A percentile compares a stretch with the other conserved stretches of the same genome.
phyloP scores from a whole-genome alignment of 768 basidiomycete species.

The Dacryopinax spathularia region DNA sequence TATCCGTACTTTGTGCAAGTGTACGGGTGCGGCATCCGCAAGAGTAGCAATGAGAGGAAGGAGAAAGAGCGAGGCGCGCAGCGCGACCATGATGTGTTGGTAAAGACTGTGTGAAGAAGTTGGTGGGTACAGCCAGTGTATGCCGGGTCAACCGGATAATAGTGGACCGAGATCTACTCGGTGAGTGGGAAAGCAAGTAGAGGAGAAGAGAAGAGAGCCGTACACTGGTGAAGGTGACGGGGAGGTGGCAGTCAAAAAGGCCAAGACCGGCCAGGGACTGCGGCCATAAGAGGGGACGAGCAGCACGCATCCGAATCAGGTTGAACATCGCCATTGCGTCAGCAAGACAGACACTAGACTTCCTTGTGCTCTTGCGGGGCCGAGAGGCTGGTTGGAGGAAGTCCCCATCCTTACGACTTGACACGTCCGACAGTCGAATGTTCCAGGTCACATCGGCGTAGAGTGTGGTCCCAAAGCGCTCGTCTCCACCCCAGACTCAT shows the following conservation, averaged over 20 bases:
- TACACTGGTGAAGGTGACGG: constrained; percentile 2
- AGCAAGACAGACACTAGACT: not conserved
- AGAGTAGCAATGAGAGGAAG: not conserved
- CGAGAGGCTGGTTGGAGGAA: not conserved
- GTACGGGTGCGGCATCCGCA: not conserved
- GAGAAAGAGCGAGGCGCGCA: constrained; percentile 3
- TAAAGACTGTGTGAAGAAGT: not conserved
- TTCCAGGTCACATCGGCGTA: not conserved
- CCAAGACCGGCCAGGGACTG: not conserved
- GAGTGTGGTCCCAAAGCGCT: too few relatives aligned
- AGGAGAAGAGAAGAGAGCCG: not conserved
- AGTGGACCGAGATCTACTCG: not conserved
- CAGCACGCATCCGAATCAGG: not conserved
- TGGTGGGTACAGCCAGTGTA: constrained; percentile 3
- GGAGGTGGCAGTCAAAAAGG: not conserved
- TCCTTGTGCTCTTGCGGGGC: not conserved
- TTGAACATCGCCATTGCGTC: not conserved
- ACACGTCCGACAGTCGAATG: not conserved
- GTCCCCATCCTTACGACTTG: not conserved
- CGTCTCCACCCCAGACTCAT: too few relatives aligned
- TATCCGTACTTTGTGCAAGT: not conserved
- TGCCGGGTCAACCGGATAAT: constrained; percentile 1
- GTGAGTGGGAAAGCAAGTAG: not conserved
- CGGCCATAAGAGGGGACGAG: not conserved
- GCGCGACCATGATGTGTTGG: constrained; percentile 1